These are phyloP conservation scores for Thelephora terrestris DNA, from an alignment of 1,284 basidiomycete species.

Conservation along the genomic window DNA sequence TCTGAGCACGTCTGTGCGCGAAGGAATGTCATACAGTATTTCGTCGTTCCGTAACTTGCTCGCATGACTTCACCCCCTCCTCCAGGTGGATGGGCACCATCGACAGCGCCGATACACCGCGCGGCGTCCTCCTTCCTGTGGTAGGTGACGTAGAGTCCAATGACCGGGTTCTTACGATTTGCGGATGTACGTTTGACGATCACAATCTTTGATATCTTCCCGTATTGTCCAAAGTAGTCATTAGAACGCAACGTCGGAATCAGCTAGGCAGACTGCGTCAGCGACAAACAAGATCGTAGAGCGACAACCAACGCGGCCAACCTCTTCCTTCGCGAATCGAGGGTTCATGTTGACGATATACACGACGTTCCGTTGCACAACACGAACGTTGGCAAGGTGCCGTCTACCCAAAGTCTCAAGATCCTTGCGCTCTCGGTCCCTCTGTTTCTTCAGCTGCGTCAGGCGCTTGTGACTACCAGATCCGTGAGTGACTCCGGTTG, in stretches of 20 bases:
- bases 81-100: constrained; percentile 82
- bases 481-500: constrained; percentile 1
- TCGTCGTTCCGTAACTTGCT: constrained; percentile 93
- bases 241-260: constrained; percentile 90
- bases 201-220: constrained; percentile 94
- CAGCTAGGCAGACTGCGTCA: constrained; percentile 42
- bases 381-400: constrained; percentile 87
- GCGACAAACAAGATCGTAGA: constrained; percentile 6
- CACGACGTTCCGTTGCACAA: constrained; percentile 94
- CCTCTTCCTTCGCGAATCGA: constrained; percentile 92
- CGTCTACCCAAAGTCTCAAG: constrained; percentile 82
- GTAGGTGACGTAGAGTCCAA: constrained; percentile 96
- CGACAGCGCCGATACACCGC: constrained; percentile 86
- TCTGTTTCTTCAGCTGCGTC: constrained; percentile 92
- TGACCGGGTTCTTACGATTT: constrained; percentile 63
- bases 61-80: constrained; percentile 75
- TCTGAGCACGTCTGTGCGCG: constrained; percentile 82
- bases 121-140: constrained; percentile 93
- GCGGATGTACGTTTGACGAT: constrained; percentile 84
- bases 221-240: constrained; percentile 98
- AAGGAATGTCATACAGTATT: constrained; percentile 96
- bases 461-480: constrained; percentile 79
- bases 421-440: constrained; percentile 92
- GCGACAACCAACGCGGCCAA: no score
- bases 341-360: constrained; percentile 92